A percentile compares a stretch with the other conserved stretches of the same genome.
These are phyloP conservation scores for Ensete glaucum DNA, from an alignment of 176 grass and related monocot species.

Conservation along the genomic window DNA sequence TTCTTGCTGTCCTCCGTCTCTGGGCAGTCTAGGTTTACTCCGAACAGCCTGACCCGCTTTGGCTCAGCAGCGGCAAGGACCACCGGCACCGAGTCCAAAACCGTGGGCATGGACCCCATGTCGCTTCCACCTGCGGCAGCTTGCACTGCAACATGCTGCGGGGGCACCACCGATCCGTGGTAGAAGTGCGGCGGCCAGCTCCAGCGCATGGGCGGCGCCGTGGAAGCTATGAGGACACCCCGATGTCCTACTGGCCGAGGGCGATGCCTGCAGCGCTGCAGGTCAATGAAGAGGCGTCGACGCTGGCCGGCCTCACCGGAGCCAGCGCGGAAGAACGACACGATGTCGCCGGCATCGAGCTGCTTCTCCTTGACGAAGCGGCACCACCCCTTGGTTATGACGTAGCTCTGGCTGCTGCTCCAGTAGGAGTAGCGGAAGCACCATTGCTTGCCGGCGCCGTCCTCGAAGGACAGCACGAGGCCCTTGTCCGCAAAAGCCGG, in stretches of 20 bases:
- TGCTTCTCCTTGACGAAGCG: conserved; percentile 89
- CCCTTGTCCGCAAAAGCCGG: conserved; percentile 35
- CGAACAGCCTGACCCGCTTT: conserved; percentile 70
- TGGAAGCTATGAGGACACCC: conserved; percentile 8
- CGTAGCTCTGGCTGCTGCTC: conserved; percentile 99
- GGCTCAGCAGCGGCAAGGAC: conserved; percentile 12
- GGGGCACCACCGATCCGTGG: not conserved
- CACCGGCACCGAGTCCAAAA: conserved; percentile 51
- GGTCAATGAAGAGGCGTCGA: conserved; percentile 66
- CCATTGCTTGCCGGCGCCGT: conserved; percentile 61
- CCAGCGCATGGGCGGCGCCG: not conserved
- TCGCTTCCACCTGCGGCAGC: not conserved
- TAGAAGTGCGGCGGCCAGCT: not conserved
- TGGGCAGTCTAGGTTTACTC: conserved; percentile 67
- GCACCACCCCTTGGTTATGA: conserved; percentile 96
- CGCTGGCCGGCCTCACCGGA: conserved; percentile 21
- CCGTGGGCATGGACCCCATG: conserved; percentile 23
- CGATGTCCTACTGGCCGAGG: conserved; percentile 34
- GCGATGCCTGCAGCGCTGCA: conserved; percentile 39
- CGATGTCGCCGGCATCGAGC: conserved; percentile 71
- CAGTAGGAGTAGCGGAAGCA: conserved; percentile 95
- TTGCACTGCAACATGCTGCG: conserved; percentile 32
- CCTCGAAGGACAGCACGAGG: conserved; percentile 68
- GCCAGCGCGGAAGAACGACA: conserved; percentile 42
- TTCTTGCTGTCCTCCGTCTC: not conserved